Evolutionary conservation across 192 early-diverging fungal species (phyloP).

Genomic region (Diversispora epigaea): DNA sequence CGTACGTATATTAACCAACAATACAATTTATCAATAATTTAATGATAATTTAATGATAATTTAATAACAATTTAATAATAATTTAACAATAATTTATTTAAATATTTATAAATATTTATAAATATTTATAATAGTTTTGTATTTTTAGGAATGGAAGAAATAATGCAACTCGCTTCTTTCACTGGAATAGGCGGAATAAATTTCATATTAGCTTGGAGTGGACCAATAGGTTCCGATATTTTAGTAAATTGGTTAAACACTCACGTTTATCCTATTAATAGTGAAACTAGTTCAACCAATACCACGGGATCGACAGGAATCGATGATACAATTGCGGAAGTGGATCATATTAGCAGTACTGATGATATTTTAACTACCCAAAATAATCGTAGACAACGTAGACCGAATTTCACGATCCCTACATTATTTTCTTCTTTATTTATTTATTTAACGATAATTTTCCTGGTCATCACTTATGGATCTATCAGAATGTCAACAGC

Average conservation of each 20-base stretch:
- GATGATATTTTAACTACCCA: background rate
- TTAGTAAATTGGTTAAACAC: background rate
- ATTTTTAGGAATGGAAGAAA: background rate
- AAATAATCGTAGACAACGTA: background rate
- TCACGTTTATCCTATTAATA: background rate
- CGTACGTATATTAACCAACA: conserved; percentile 3
- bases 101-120: background rate
- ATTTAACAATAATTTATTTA: background rate
- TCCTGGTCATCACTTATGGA: conserved; percentile 15
- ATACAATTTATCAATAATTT: background rate
- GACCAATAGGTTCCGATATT: background rate
- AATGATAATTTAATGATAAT: background rate
- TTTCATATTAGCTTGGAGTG: conserved; percentile 25
- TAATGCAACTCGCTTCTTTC: conserved; percentile 15
- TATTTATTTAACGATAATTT: background rate
- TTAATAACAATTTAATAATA: background rate
- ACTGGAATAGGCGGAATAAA: conserved; percentile 18
- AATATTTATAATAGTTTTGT: background rate
- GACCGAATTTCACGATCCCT: background rate
- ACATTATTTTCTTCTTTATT: background rate
- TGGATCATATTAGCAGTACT: background rate
- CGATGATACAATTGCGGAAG: background rate
- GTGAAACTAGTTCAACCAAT: background rate
- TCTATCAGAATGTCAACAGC: background rate
- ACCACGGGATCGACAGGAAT: too few species aligned